phyloP scores from a whole-genome alignment of 192 early-diverging fungal species.

The Backusella liffmaniae region DNA sequence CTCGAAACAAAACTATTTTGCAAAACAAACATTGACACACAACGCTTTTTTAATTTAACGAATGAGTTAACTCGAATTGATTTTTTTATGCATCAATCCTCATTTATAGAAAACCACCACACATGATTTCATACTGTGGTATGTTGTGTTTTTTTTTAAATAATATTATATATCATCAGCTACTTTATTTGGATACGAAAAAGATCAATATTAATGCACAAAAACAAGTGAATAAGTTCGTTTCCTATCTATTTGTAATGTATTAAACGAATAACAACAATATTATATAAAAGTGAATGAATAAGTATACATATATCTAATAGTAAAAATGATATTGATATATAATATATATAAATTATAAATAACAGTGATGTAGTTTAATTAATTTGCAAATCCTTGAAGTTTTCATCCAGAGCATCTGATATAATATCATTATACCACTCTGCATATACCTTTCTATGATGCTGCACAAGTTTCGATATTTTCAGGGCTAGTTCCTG shows the following conservation, averaged over 20 bases:
- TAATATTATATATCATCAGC: background rate
- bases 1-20: no score
- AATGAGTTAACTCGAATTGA: no score
- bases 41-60: background rate
- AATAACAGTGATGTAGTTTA: background rate
- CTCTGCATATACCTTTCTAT: constrained; percentile 38
- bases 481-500: constrained; percentile 30
- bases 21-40: background rate
- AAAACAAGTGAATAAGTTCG: background rate
- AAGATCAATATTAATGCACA: background rate
- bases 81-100: background rate
- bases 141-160: background rate
- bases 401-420: background rate
- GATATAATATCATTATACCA: constrained; percentile 35
- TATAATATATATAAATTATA: background rate
- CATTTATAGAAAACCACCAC: background rate
- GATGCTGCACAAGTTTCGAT: constrained; percentile 27
- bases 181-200: background rate
- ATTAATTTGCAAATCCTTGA: background rate
- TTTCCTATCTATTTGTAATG: background rate
- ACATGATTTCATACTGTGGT: background rate
- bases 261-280: background rate
- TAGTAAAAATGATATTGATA: background rate
- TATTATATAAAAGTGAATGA: background rate
- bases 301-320: background rate